Evolutionary conservation across 75 land plant genomes (phyloP).

Genomic region (Gnetum montanum): DNA sequence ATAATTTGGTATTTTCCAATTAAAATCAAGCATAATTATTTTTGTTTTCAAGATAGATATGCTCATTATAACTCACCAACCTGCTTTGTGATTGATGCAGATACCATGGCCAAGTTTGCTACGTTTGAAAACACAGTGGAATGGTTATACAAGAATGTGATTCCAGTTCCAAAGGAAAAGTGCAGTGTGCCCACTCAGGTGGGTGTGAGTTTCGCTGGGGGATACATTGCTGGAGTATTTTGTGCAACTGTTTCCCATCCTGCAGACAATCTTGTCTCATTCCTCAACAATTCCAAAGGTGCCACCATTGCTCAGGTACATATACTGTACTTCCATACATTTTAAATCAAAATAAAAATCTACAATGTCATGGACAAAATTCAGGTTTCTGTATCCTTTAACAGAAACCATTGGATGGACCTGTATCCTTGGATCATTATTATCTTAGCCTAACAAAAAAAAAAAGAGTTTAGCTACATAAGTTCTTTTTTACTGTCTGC

Average conservation of each 20-base stretch:
- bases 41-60: too few species aligned
- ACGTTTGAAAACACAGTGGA: slow-evolving; percentile 36
- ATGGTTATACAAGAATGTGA: slow-evolving; percentile 24
- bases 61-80: too few species aligned
- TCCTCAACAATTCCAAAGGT: slow-evolving; percentile 32
- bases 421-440: too few species aligned
- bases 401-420: too few species aligned
- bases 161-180: slow-evolving; percentile 30
- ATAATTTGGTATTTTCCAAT: too few species aligned
- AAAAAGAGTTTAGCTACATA: too few species aligned
- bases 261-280: slow-evolving; percentile 39
- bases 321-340: neutral
- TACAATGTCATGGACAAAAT: too few species aligned
- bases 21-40: too few species aligned
- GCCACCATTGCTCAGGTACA: slow-evolving; percentile 21
- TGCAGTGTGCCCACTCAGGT: slow-evolving; percentile 18
- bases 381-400: too few species aligned
- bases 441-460: too few species aligned
- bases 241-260: slow-evolving; percentile 38
- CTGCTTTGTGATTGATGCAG: neutral
- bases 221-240: slow-evolving; percentile 33
- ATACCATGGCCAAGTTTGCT: slow-evolving; percentile 51
- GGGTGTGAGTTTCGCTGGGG: slow-evolving; percentile 30
- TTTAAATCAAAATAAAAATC: too few species aligned
- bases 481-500: neutral